phyloP scores from a whole-genome alignment of 2,329 filamentous ascomycete species.

The Sclerotinia minor region DNA sequence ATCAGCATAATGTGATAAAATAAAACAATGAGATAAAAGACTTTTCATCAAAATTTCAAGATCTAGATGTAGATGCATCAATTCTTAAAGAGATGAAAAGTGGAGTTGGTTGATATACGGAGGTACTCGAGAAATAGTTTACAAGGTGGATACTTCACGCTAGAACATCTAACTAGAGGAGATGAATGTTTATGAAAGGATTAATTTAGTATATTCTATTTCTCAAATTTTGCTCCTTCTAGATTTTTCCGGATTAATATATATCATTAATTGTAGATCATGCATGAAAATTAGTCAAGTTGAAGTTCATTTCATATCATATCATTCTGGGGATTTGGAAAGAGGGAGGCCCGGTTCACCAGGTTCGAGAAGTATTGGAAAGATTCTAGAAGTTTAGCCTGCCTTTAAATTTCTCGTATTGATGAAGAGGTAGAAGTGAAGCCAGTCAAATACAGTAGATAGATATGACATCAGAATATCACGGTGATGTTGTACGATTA shows the following conservation, averaged over 20 bases:
- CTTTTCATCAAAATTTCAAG: background rate
- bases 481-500: background rate
- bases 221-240: background rate
- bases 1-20: no score
- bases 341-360: background rate
- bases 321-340: background rate
- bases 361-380: background rate
- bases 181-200: background rate
- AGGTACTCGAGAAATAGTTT: no score
- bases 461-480: background rate
- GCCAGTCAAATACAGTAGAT: background rate
- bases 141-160: background rate
- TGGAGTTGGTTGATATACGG: background rate
- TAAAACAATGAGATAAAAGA: background rate
- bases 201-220: background rate
- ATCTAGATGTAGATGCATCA: slow-evolving; percentile 18
- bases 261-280: background rate
- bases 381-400: background rate
- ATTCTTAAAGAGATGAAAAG: background rate
- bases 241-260: background rate
- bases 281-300: background rate
- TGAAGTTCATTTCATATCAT: background rate
- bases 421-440: background rate
- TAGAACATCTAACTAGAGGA: background rate
- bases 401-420: no score